Evolutionary conservation across 495 filamentous ascomycete genomes (phyloP).

Genomic region (Aspergillus sclerotiicarbonarius): DNA sequence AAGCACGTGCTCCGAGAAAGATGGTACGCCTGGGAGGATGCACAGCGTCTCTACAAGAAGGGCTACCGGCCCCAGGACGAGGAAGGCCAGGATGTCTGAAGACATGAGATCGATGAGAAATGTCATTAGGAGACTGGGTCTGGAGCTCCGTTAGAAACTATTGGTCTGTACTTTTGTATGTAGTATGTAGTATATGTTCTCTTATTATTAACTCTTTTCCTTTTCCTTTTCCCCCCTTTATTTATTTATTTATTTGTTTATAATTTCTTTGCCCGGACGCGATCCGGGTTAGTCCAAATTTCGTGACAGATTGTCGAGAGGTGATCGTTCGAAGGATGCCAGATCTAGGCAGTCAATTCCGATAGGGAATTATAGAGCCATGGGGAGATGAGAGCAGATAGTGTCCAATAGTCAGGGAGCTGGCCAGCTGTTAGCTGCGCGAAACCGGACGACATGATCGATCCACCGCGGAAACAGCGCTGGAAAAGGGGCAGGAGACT

Average conservation of each 20-base stretch:
- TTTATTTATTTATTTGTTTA: background rate
- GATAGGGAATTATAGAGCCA: background rate
- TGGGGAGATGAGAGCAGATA: background rate
- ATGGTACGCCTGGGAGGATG: constrained; percentile 88
- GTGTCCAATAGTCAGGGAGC: background rate
- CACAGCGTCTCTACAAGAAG: constrained; percentile 62
- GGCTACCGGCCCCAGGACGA: constrained; percentile 45
- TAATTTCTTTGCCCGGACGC: no score
- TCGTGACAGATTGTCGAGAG: no score
- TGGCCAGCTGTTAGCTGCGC: background rate
- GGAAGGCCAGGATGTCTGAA: constrained; percentile 4
- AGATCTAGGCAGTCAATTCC: background rate
- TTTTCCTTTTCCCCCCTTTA: background rate
- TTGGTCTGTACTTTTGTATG: constrained; percentile 7
- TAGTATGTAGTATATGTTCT: constrained; percentile 3
- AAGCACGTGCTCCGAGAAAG: constrained; percentile 83
- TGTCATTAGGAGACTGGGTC: background rate
- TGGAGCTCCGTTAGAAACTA: background rate
- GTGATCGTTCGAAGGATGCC: background rate
- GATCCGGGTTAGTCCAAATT: no score
- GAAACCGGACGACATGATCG: background rate
- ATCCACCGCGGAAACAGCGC: background rate
- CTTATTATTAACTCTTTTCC: background rate
- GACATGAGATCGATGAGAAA: background rate
- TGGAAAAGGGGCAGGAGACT: constrained; percentile 16